These are phyloP conservation scores for Phlyctochytrium bullatum DNA, from an alignment of 192 early-diverging fungal genomes.

Conservation along the genomic window DNA sequence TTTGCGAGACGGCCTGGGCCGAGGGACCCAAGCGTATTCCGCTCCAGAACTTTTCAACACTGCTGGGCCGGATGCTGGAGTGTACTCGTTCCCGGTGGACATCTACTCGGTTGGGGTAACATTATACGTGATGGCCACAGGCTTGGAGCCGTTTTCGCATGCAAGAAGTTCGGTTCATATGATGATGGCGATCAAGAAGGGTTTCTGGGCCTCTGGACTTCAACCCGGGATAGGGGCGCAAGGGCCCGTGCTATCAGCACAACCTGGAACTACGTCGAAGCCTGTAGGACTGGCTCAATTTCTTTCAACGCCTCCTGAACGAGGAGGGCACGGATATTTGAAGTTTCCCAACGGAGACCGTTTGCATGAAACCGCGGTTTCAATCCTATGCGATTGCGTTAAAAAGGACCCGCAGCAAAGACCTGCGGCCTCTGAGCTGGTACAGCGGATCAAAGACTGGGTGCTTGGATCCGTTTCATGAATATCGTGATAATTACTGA, in stretches of 20 bases:
- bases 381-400: conserved; percentile 30
- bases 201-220: conserved; percentile 49
- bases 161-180: conserved; percentile 33
- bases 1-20: conserved; percentile 41
- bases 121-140: conserved; percentile 42
- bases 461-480: not conserved
- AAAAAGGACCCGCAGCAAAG: conserved; percentile 26
- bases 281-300: not conserved
- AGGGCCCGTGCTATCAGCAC: conserved; percentile 14
- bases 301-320: not conserved
- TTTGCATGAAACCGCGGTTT: conserved; percentile 27
- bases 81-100: conserved; percentile 50
- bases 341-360: conserved; percentile 33
- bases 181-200: conserved; percentile 40
- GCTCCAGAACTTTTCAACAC: conserved; percentile 45
- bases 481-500: not conserved
- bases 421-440: conserved; percentile 32
- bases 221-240: conserved; percentile 31
- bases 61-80: conserved; percentile 6
- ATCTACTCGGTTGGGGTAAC: conserved; percentile 50
- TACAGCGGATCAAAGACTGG: conserved; percentile 13
- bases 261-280: conserved; percentile 14
- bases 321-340: conserved; percentile 27
- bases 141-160: conserved; percentile 36
- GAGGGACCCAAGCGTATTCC: conserved; percentile 47